A percentile compares a stretch with the other conserved stretches of the same genome.
Conservation (phyloP, 1,284 basidiomycete species). For the Ceratobasidium theobromae region DNA sequence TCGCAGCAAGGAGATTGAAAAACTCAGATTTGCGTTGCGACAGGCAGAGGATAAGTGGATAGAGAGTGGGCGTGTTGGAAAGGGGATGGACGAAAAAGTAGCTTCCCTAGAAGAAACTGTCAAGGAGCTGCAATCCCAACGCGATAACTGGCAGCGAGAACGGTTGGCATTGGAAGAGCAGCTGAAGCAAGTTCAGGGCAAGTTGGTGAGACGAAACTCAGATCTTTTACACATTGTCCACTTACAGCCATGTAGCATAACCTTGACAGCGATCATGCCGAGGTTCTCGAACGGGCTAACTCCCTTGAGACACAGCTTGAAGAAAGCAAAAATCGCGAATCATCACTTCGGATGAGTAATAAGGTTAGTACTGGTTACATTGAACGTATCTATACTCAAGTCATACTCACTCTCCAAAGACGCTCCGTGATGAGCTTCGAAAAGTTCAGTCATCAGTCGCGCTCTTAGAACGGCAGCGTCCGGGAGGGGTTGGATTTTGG, state of each 20-base stretch:
- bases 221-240: not conserved
- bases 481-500: slow-evolving; percentile 94
- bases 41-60: slow-evolving; percentile 51
- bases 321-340: slow-evolving; percentile 63
- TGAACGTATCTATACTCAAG: not conserved
- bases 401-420: slow-evolving; percentile 49
- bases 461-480: slow-evolving; percentile 83
- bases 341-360: slow-evolving; percentile 66
- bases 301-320: slow-evolving; percentile 59
- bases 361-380: slow-evolving; percentile 55
- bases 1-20: slow-evolving; percentile 75
- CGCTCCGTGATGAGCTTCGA: slow-evolving; percentile 84
- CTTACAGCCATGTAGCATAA: slow-evolving; percentile 11
- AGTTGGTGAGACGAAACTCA: slow-evolving; percentile 56
- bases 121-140: slow-evolving; percentile 54
- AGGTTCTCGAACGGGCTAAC: slow-evolving; percentile 33
- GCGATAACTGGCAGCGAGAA: slow-evolving; percentile 49
- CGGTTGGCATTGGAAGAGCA: slow-evolving; percentile 32
- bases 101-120: slow-evolving; percentile 58
- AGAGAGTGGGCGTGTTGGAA: slow-evolving; percentile 55
- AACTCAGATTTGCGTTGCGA: slow-evolving; percentile 61
- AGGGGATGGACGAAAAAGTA: slow-evolving; percentile 60
- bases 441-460: slow-evolving; percentile 91
- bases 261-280: slow-evolving; percentile 38
- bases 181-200: slow-evolving; percentile 54